Evolutionary conservation across 1,284 basidiomycete genomes (phyloP).

Genomic region (Exobasidium cylindrosporum): DNA sequence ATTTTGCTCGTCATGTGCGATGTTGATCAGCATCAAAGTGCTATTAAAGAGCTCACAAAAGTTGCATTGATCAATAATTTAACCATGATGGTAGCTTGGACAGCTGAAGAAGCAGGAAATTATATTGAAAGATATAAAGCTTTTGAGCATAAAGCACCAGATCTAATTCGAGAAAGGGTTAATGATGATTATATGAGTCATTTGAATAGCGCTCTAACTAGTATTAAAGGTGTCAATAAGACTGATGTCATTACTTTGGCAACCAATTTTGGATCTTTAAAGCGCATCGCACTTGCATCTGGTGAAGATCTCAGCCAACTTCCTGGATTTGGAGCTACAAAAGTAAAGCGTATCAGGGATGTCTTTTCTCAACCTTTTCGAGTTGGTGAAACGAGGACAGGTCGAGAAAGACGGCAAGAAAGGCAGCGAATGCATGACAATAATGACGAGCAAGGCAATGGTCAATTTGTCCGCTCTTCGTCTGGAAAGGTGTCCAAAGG

Average conservation of each 20-base stretch:
- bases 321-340: constrained; percentile 91
- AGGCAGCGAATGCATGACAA: constrained; percentile 72
- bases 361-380: constrained; percentile 60
- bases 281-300: constrained; percentile 58
- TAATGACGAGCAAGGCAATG: constrained; percentile 60
- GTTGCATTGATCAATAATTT: constrained; percentile 75
- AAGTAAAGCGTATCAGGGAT: constrained; percentile 68
- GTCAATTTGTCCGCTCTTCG: not conserved
- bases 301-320: constrained; percentile 74
- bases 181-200: constrained; percentile 82
- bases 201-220: constrained; percentile 80
- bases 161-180: constrained; percentile 86
- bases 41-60: constrained; percentile 89
- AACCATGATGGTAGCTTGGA: constrained; percentile 88
- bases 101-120: constrained; percentile 79
- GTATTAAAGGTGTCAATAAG: constrained; percentile 90
- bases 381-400: constrained; percentile 68
- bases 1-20: constrained; percentile 90
- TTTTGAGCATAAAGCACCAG: constrained; percentile 88
- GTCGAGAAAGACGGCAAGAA: constrained; percentile 68
- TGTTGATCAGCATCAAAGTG: constrained; percentile 81
- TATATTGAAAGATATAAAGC: constrained; percentile 89
- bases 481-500: not conserved
- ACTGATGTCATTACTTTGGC: constrained; percentile 91
- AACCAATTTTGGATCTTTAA: constrained; percentile 91